Evolutionary conservation across 768 basidiomycete species (phyloP), one percentile per base, ranked within the genome.

Genomic region (Gloeostereum incarnatum): DNA sequence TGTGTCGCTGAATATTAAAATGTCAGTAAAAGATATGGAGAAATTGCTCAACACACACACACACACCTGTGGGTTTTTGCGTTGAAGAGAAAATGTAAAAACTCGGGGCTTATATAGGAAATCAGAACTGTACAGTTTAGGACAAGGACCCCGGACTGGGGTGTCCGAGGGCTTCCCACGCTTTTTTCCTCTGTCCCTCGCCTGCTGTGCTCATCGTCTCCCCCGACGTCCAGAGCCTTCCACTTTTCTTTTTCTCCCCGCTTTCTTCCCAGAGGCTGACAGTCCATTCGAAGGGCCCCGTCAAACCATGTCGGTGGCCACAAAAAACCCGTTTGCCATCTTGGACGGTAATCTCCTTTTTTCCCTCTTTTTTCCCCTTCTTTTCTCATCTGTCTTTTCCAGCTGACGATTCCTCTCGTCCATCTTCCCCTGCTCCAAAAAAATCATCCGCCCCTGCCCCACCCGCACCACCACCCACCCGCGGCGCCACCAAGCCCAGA

Each of bases 261-360:
- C n/a, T n/a, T n/a, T n/a, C n/a, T n/a, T n/a, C 57, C 59, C 18
- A 13, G 8, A 13, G 9, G 9, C 17, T 34, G 17, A 19, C 8
- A n/a, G 13, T 8, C 17, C 8, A 29, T 16, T 22, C 24, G 31
- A 68, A 63, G 60, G 69, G 73, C 76, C 71, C 77, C 77, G 73
- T 68, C 73, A 64, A n/a, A 75, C 61, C 56, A 88, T 90, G 85
- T 87, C 86, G 83, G 85, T 89, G 76, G 86, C 81, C 68, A 78
- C 78, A 57, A 78, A 66, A 75, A 89, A 88, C 68, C 80, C 81
- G 49, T 90, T 89, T 68, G 76, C 85, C 61, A 53, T 88, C 64
- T 69, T 89, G 61, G 78, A 81, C 58, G 81, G 85, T 87, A 49
- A n/a, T n/a, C n/a, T n/a, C n/a, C n/a, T n/a, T 44, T 68, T 73